A percentile compares a stretch with the other conserved stretches of the same genome.
Conservation (phyloP, 1,139 yeast genomes). For the Lodderomyces jiufengensis region DNA sequence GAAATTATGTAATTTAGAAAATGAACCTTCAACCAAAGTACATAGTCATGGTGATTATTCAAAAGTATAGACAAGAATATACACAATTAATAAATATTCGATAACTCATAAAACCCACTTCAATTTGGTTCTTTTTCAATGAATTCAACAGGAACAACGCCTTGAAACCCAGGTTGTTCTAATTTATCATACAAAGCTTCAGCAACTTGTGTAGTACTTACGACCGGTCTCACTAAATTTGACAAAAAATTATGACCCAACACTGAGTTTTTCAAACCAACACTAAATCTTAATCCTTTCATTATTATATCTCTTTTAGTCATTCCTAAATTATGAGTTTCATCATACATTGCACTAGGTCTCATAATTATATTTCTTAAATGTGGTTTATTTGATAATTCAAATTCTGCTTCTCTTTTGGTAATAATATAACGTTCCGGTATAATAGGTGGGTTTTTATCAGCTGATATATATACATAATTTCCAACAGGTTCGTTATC, state of each 20-base stretch:
- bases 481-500: slow-evolving; percentile 16
- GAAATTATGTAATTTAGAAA: slow-evolving; percentile 10
- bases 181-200: slow-evolving; percentile 53
- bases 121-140: slow-evolving; percentile 23
- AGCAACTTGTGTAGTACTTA: slow-evolving; percentile 71
- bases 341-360: slow-evolving; percentile 84
- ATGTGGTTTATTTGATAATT: slow-evolving; percentile 38
- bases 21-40: too few relatives aligned
- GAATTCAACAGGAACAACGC: slow-evolving; percentile 28
- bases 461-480: slow-evolving; percentile 81
- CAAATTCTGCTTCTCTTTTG: slow-evolving; percentile 73
- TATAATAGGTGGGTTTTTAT: slow-evolving; percentile 60
- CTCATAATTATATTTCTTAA: slow-evolving; percentile 64
- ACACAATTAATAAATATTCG: too few relatives aligned
- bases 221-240: slow-evolving; percentile 55
- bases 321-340: slow-evolving; percentile 23
- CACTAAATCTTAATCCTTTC: slow-evolving; percentile 29
- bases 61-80: too few relatives aligned
- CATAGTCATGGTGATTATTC: too few relatives aligned
- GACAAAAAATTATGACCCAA: slow-evolving; percentile 37
- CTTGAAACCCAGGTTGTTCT: slow-evolving; percentile 42
- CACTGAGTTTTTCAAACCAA: slow-evolving; percentile 38
- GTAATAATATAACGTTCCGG: slow-evolving; percentile 70
- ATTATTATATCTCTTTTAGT: slow-evolving; percentile 31
- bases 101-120: too few relatives aligned